Evolutionary conservation across 2,329 filamentous ascomycete species (phyloP).

Genomic region (Cladosporium sp.): DNA sequence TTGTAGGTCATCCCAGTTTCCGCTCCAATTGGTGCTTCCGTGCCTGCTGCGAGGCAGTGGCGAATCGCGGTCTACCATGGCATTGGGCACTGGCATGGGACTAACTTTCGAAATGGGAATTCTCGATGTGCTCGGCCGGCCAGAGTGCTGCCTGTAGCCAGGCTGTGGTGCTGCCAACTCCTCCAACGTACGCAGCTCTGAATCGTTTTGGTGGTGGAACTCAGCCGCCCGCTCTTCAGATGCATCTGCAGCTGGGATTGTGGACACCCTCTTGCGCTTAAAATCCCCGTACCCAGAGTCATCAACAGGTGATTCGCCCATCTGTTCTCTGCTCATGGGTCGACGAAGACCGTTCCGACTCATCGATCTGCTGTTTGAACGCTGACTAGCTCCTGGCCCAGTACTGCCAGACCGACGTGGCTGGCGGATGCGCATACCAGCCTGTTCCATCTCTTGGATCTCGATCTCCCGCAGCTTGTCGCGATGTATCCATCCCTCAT

Average conservation of each 20-base stretch:
- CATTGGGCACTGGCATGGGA: slow-evolving; percentile 70
- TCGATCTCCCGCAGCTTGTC: slow-evolving; percentile 83
- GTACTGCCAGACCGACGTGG: slow-evolving; percentile 53
- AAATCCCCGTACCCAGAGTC: slow-evolving; percentile 23
- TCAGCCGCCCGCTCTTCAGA: slow-evolving; percentile 41
- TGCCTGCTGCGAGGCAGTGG: slow-evolving; percentile 62
- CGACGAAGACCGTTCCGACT: slow-evolving; percentile 31
- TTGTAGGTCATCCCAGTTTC: slow-evolving; percentile 49
- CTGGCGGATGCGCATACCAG: slow-evolving; percentile 63
- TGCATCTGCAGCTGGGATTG: slow-evolving; percentile 39
- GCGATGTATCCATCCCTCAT: slow-evolving; percentile 80
- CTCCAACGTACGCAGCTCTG: slow-evolving; percentile 75
- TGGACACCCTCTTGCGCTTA: slow-evolving; percentile 29
- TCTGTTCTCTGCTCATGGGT: slow-evolving; percentile 27
- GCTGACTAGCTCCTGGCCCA: slow-evolving; percentile 44
- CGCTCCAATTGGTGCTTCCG: slow-evolving; percentile 57
- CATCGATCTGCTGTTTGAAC: slow-evolving; percentile 31
- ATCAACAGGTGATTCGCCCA: slow-evolving; percentile 24
- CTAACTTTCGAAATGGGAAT: slow-evolving; percentile 85
- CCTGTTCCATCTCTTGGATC: slow-evolving; percentile 75
- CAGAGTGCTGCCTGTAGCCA: slow-evolving; percentile 48
- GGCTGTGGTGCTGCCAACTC: slow-evolving; percentile 65
- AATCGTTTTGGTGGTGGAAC: slow-evolving; percentile 51
- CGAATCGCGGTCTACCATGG: slow-evolving; percentile 72
- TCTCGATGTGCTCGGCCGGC: slow-evolving; percentile 62